Base-by-base conservation (phyloP, 352 stramenopile genomes). In the Pythium dissimile region DNA sequence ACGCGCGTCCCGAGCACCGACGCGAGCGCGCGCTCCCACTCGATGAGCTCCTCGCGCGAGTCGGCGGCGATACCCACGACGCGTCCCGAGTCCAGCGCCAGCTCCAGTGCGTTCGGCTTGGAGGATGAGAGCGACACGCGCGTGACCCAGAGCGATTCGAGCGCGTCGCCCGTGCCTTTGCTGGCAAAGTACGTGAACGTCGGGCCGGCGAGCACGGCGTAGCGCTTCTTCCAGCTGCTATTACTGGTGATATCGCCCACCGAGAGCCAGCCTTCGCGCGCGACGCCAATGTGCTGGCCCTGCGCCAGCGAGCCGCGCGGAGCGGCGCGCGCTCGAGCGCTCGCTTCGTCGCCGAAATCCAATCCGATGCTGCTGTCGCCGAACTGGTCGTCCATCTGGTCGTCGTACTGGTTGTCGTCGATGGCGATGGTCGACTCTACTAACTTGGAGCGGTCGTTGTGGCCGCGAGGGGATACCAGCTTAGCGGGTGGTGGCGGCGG, bases 211-310 rank as follows among this genome's bases (percentile, higher is more conserved):
- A 93, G 66, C 49, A 68, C 63, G 32, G 81, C 72, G 60, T 77
- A 91, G 15, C 77, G 50, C 26, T 74, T 75, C 46, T 84, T 84
- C 81, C 79, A 90, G 30, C 46, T 73, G 18, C 41, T 30, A 23
- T 67, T 43, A 27, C 75, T 62, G 31, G 77, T 67, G 21, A 84
- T 53, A 7, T 63, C 59, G 34, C 54, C 53, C 10, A 69, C 39
- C 1, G 30, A 32, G 18, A 64, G 53, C 61, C 61, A 69, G 21
- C 48, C 61, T 69, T 69, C 54, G 2, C 42, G 53, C 7, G 44
- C 35, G 5, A 61, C 51, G 37, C 35, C 37, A 35, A 52, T 54
- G 21, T 54, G 58, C 42, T 51, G 47, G 31, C 56, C 56, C 46
- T 48, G 15, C 4, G 56, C 38, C 16, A 64, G 34, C 20, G 46